Base-by-base conservation (phyloP, 2,329 filamentous ascomycete species). In the Calonectria hongkongensis region DNA sequence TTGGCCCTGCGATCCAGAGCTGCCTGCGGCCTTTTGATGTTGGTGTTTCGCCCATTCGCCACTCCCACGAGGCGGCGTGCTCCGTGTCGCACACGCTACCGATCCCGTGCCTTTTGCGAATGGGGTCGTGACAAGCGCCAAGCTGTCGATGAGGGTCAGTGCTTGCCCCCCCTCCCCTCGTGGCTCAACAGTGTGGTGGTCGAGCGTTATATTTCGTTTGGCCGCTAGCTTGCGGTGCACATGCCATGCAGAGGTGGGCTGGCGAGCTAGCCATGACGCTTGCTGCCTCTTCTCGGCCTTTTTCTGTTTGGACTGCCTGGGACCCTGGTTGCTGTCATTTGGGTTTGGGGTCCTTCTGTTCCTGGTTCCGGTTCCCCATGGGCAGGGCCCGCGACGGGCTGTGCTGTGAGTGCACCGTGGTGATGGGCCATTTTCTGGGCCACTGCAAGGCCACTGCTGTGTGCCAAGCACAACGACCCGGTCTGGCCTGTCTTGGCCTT, bases 311-410 rank as follows among this genome's bases (percentile, higher is more conserved):
- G 58, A 28, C 58, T 63, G 39, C 39, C 41, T 63, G 58, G 58
- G 41, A 39, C 58, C 41, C 39, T 28, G 41, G 58, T 41, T 58
- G 54, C 54, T 60, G 54, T 60, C 54, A 60, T 60, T 63, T 63
- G 58, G 58, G 58, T 63, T 63, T 63, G 58, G 58, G 33, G 25
- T 4, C 28, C 41, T n/a, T 63, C 27, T 47, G 58, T 63, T 63
- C 58, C 58, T 63, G 58, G 58, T 63, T 63, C 58, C 58, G 58
- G 58, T 63, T 63, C 58, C 58, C 58, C 58, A 63, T 47, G 54
- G 54, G 54, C 54, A 60, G 54, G 54, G 54, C 54, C 36, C 54
- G 54, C 30, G 54, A 60, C 54, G 54, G 54, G 33, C 36, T 39
- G 54, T 60, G 54, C 36, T 60, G 54, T 13, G 54, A 41, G 54